Evolutionary conservation across 495 filamentous ascomycete species (phyloP).

Genomic region (Aspergillus carlsbadensis): DNA sequence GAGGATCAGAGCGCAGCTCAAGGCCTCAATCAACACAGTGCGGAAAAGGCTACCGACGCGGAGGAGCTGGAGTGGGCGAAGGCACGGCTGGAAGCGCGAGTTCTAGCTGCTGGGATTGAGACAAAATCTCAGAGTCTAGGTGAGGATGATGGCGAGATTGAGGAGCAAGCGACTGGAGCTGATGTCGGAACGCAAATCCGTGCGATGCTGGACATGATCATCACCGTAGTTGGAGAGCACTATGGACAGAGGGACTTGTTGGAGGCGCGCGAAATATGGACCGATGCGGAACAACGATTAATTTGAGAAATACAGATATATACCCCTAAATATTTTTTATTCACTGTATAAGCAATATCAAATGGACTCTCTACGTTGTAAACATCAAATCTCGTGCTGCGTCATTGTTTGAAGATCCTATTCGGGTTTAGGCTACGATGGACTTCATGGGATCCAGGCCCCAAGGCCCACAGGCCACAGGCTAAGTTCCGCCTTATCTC

Average conservation of each 20-base stretch:
- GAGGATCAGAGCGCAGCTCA: conserved; percentile 16
- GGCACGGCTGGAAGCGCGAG: conserved; percentile 51
- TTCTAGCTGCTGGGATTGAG: conserved; percentile 27
- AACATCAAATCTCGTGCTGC: background rate
- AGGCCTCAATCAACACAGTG: conserved; percentile 25
- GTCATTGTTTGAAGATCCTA: conserved; percentile 14
- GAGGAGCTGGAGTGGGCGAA: conserved; percentile 57
- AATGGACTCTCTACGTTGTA: too few relatives aligned
- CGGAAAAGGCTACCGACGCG: conserved; percentile 20
- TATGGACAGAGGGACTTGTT: conserved; percentile 90
- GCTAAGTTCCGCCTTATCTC: background rate
- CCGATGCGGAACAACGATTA: background rate
- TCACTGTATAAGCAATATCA: too few relatives aligned
- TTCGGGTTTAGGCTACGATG: background rate
- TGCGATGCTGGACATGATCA: conserved; percentile 81
- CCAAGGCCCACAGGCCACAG: too few relatives aligned
- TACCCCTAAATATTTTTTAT: conserved; percentile 11
- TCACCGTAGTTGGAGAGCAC: conserved; percentile 84
- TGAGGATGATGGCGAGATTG: background rate
- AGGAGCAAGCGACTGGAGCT: conserved; percentile 5
- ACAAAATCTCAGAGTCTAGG: conserved; percentile 1
- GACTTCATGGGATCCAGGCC: too few relatives aligned
- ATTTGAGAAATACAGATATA: background rate
- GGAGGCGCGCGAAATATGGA: conserved; percentile 60
- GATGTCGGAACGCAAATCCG: conserved; percentile 32